These are phyloP conservation scores for Hygrocybe coccinea DNA, from an alignment of 768 basidiomycete species.

Conservation along the genomic window DNA sequence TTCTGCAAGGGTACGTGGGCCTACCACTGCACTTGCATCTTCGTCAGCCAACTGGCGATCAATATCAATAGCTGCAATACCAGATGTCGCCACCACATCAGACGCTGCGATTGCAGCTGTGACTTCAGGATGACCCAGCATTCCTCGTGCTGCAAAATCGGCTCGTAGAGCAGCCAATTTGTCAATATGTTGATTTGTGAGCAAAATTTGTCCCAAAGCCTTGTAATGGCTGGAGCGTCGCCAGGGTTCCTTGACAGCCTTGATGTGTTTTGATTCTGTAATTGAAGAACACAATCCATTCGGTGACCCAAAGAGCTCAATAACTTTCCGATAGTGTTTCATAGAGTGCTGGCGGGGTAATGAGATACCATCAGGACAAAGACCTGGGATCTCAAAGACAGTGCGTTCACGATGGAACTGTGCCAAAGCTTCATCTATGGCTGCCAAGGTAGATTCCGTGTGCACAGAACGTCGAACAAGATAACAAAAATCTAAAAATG, in stretches of 20 bases:
- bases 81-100: neutral
- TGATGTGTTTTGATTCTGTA: slow-evolving; percentile 23
- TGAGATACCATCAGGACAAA: neutral
- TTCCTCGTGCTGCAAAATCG: slow-evolving; percentile 16
- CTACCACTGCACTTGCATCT: no score
- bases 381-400: slow-evolving; percentile 21
- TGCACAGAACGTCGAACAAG: slow-evolving; percentile 16
- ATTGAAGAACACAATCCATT: slow-evolving; percentile 22
- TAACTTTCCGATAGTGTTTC: slow-evolving; percentile 15
- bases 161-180: slow-evolving; percentile 16
- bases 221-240: slow-evolving; percentile 17
- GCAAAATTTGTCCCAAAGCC: neutral
- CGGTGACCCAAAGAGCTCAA: slow-evolving; percentile 18
- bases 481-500: slow-evolving; percentile 24
- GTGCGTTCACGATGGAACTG: slow-evolving; percentile 11
- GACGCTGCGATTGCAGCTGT: neutral
- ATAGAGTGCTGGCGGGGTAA: neutral
- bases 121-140: slow-evolving; percentile 6
- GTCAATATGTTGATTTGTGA: slow-evolving; percentile 19
- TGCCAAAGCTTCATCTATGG: neutral
- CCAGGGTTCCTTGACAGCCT: slow-evolving; percentile 25
- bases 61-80: neutral
- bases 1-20: no score
- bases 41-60: no score
- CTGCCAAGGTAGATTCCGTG: slow-evolving; percentile 3